Percentiles rank a stretch among this genome's conserved stretches.
These are phyloP conservation scores for Beauveria sp. DNA, from an alignment of 2,329 filamentous ascomycete genomes.

Conservation along the genomic window DNA sequence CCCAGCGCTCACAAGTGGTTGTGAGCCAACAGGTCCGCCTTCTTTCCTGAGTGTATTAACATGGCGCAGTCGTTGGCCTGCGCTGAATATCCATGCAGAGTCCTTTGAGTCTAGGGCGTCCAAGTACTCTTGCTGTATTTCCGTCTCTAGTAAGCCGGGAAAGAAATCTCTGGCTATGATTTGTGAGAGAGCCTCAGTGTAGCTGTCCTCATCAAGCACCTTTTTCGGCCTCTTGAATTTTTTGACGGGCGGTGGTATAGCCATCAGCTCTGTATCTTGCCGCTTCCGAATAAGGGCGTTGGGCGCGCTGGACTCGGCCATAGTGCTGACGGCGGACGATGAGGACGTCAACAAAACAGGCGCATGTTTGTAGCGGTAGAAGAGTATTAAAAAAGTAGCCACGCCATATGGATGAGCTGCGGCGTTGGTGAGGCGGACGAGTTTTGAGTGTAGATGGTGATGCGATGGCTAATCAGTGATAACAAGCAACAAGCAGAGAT, in stretches of 20 bases:
- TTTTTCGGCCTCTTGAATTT: conserved; percentile 84
- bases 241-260: conserved; percentile 75
- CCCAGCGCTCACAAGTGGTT: conserved; percentile 25
- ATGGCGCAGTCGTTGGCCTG: conserved; percentile 61
- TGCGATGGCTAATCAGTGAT: background rate
- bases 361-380: background rate
- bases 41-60: conserved; percentile 72
- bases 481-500: background rate
- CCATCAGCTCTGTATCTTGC: conserved; percentile 67
- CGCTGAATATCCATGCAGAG: conserved; percentile 76
- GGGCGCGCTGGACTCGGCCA: conserved; percentile 27
- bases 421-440: background rate
- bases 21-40: conserved; percentile 17
- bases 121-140: conserved; percentile 86
- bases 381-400: background rate
- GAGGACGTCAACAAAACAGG: background rate
- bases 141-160: conserved; percentile 76
- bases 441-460: background rate
- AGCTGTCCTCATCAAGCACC: conserved; percentile 88
- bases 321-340: background rate
- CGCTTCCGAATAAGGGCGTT: conserved; percentile 61
- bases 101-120: conserved; percentile 85
- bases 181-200: conserved; percentile 81
- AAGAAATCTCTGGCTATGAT: conserved; percentile 98
- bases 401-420: background rate